Evolutionary conservation across 768 basidiomycete genomes (phyloP).

Genomic region (Agaricus sinodeliciosus): DNA sequence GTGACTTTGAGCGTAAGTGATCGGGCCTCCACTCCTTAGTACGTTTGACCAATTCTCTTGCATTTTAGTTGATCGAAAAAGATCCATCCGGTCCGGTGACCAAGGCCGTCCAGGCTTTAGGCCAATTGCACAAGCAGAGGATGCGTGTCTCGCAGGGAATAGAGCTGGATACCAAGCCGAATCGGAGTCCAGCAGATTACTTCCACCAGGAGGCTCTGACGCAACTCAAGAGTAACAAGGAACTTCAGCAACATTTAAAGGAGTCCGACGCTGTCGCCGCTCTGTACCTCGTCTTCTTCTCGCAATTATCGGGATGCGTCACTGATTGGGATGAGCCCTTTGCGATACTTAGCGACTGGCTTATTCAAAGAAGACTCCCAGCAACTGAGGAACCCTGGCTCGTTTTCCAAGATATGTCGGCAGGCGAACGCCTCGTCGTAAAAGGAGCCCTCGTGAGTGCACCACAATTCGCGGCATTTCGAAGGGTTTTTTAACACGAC

Average conservation of each 20-base stretch:
- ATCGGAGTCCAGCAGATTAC: constrained; percentile 53
- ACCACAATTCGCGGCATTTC: neutral
- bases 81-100: constrained; percentile 68
- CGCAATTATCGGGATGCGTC: constrained; percentile 60
- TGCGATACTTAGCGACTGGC: constrained; percentile 70
- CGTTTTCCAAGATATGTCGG: constrained; percentile 48
- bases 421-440: constrained; percentile 49
- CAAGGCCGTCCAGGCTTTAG: constrained; percentile 70
- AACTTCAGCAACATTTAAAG: constrained; percentile 44
- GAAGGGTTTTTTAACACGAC: constrained; percentile 10
- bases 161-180: constrained; percentile 46
- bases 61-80: constrained; percentile 43
- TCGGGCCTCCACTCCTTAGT: neutral
- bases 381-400: constrained; percentile 59
- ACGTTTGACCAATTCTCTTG: neutral
- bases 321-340: constrained; percentile 69
- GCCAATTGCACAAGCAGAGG: constrained; percentile 61
- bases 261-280: constrained; percentile 76
- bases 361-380: constrained; percentile 57
- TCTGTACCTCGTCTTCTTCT: constrained; percentile 69
- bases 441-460: constrained; percentile 68
- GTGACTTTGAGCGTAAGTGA: constrained; percentile 57
- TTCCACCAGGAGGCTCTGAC: constrained; percentile 65
- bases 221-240: constrained; percentile 51
- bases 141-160: constrained; percentile 57